A percentile compares a stretch with the other conserved stretches of the same genome.
Evolutionary conservation across 2,329 filamentous ascomycete species (phyloP).

Genomic region (Trichoderma simmonsii): DNA sequence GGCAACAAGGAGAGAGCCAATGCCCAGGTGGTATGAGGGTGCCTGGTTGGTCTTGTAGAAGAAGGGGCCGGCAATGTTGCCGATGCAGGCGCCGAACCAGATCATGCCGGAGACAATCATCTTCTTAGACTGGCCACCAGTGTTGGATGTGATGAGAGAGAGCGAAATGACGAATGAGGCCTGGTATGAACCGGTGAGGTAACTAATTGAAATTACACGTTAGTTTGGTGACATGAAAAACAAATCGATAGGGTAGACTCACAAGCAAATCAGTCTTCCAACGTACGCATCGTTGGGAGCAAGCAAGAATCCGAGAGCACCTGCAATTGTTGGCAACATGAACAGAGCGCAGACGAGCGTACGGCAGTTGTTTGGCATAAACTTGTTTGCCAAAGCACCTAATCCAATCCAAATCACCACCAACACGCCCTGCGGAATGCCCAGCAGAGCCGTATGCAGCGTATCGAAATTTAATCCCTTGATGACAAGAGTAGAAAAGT

Average conservation of each 20-base stretch:
- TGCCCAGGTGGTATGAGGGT: constrained; percentile 39
- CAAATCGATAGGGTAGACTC: constrained; percentile 19
- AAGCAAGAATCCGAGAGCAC: constrained; percentile 56
- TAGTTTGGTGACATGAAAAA: neutral
- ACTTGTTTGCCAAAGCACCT: constrained; percentile 37
- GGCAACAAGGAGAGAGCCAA: constrained; percentile 41
- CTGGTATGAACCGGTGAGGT: constrained; percentile 38
- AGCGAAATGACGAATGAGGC: constrained; percentile 41
- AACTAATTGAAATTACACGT: constrained; percentile 21
- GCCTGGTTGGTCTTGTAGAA: constrained; percentile 57
- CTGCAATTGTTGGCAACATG: constrained; percentile 57
- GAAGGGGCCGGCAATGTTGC: constrained; percentile 61
- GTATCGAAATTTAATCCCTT: constrained; percentile 52
- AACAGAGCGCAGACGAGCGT: constrained; percentile 54
- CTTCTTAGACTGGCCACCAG: constrained; percentile 59
- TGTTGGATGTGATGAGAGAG: constrained; percentile 48
- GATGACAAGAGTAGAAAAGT: constrained; percentile 60
- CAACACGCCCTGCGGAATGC: constrained; percentile 38
- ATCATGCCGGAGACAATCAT: constrained; percentile 61
- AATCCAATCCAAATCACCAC: constrained; percentile 41
- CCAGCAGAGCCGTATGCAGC: constrained; percentile 36
- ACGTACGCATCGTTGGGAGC: constrained; percentile 48
- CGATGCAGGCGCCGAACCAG: constrained; percentile 58
- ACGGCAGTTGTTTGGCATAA: constrained; percentile 45
- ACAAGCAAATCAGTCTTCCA: constrained; percentile 55